A percentile compares a stretch with the other conserved stretches of the same genome.
Conservation (phyloP, 177 flowering plant genomes). For the Vitis hybrid region DNA sequence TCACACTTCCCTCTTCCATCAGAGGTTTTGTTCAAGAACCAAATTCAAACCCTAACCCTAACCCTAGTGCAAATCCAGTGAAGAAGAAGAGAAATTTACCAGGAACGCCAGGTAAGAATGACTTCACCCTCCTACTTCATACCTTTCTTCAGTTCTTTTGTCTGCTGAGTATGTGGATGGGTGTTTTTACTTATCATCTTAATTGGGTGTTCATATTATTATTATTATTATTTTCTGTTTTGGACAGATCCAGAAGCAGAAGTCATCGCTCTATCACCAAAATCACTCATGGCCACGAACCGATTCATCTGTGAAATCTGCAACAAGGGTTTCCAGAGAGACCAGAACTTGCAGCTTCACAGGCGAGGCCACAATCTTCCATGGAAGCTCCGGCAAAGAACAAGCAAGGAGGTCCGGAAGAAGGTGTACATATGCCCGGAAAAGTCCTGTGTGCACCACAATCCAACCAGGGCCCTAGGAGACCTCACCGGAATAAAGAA, state of each 20-base stretch:
- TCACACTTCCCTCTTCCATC: constrained; percentile 33
- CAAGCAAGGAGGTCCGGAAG: constrained; percentile 46
- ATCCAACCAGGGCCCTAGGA: constrained; percentile 59
- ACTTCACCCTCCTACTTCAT: too few relatives aligned
- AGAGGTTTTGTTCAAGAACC: constrained; percentile 32
- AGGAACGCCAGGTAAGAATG: constrained; percentile 53
- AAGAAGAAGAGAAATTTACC: constrained; percentile 55
- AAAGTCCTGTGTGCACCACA: constrained; percentile 55
- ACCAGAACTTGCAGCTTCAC: constrained; percentile 68
- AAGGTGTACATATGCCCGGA: constrained; percentile 68
- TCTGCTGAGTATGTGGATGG: too few relatives aligned
- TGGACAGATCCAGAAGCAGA: constrained; percentile 67
- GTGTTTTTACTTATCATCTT: background rate
- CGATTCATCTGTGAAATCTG: constrained; percentile 62
- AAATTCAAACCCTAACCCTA: constrained; percentile 33
- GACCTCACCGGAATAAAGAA: constrained; percentile 70
- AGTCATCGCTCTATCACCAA: constrained; percentile 61
- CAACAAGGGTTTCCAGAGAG: constrained; percentile 74
- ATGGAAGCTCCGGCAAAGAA: constrained; percentile 62
- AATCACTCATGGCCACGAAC: constrained; percentile 63
- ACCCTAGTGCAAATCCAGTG: constrained; percentile 17
- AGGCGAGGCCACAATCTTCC: constrained; percentile 67
- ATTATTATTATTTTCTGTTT: background rate
- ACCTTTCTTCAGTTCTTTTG: too few relatives aligned
- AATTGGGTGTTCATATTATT: background rate